These are phyloP conservation scores for Tetrahymena borealis DNA, from an alignment of 73 alveolate genomes.

Conservation along the genomic window DNA sequence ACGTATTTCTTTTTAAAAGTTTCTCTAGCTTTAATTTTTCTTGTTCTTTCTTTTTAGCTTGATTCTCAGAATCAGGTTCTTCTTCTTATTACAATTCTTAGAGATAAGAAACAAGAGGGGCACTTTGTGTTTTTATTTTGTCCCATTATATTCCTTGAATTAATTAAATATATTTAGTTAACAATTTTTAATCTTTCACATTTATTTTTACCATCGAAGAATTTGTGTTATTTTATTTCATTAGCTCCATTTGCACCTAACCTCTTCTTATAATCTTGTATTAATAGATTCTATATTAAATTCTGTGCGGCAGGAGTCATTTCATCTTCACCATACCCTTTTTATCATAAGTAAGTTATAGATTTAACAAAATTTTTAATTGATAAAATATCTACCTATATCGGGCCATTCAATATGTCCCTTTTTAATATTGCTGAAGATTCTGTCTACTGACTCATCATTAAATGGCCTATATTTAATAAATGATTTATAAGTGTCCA, in stretches of 20 bases:
- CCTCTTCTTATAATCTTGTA: constrained; percentile 44
- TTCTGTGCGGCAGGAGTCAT: constrained; percentile 47
- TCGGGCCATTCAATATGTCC: constrained; percentile 37
- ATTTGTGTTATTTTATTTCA: constrained; percentile 53
- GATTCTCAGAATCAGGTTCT: background rate
- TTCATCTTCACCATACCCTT: constrained; percentile 43
- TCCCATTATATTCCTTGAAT: constrained; percentile 2
- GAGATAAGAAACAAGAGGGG: constrained; percentile 22
- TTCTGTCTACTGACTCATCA: constrained; percentile 19
- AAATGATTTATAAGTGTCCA: background rate
- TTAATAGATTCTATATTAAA: constrained; percentile 49
- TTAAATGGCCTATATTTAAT: constrained; percentile 38
- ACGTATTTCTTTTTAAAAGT: background rate
- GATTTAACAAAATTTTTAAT: background rate
- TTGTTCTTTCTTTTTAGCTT: constrained; percentile 13
- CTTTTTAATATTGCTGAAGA: constrained; percentile 29
- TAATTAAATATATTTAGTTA: background rate
- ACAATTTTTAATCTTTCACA: background rate
- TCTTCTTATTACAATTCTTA: constrained; percentile 16
- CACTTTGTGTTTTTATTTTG: constrained; percentile 17
- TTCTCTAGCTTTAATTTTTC: constrained; percentile 11
- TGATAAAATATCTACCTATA: background rate
- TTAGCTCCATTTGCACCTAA: constrained; percentile 46
- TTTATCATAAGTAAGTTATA: background rate
- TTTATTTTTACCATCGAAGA: constrained; percentile 34